A percentile compares a stretch with the other conserved stretches of the same genome.
Evolutionary conservation across 1,139 yeast species (phyloP).

Genomic region (Wickerhamomyces sp.): DNA sequence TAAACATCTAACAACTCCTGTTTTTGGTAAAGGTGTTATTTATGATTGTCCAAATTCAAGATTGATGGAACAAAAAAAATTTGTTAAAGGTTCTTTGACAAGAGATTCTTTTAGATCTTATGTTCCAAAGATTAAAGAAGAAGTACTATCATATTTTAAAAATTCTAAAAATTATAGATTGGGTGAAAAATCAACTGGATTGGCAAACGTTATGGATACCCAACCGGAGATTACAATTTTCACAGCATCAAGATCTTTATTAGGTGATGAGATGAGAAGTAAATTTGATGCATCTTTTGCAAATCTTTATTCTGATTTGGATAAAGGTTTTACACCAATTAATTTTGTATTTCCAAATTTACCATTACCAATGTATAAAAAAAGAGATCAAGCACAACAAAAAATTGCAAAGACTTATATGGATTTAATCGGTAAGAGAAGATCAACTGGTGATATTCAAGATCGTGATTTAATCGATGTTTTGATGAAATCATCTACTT

Average conservation of each 20-base stretch:
- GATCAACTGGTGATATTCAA: slow-evolving; percentile 68
- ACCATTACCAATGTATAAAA: slow-evolving; percentile 82
- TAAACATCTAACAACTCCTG: slow-evolving; percentile 93
- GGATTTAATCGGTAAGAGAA: slow-evolving; percentile 70
- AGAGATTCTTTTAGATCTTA: slow-evolving; percentile 77
- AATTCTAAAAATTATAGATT: slow-evolving; percentile 39
- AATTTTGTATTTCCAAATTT: slow-evolving; percentile 93
- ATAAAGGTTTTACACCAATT: slow-evolving; percentile 93
- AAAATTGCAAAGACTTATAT: slow-evolving; percentile 77
- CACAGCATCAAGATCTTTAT: slow-evolving; percentile 87
- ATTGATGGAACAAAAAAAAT: slow-evolving; percentile 97
- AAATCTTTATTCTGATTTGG: slow-evolving; percentile 79
- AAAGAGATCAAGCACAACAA: slow-evolving; percentile 83
- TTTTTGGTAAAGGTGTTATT: slow-evolving; percentile 93
- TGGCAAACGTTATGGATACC: slow-evolving; percentile 67
- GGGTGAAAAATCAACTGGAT: slow-evolving; percentile 38
- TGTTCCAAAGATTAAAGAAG: slow-evolving; percentile 85
- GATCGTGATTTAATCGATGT: slow-evolving; percentile 88
- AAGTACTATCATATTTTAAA: slow-evolving; percentile 60
- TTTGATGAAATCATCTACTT: slow-evolving; percentile 73
- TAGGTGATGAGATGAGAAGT: slow-evolving; percentile 88
- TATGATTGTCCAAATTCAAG: slow-evolving; percentile 93
- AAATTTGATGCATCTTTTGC: slow-evolving; percentile 84
- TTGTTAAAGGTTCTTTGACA: slow-evolving; percentile 85
- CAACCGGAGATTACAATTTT: slow-evolving; percentile 96